Evolutionary conservation across 306 rosid species (phyloP), one percentile per base, ranked within the genome.

Genomic region (Cajanus cajan): DNA sequence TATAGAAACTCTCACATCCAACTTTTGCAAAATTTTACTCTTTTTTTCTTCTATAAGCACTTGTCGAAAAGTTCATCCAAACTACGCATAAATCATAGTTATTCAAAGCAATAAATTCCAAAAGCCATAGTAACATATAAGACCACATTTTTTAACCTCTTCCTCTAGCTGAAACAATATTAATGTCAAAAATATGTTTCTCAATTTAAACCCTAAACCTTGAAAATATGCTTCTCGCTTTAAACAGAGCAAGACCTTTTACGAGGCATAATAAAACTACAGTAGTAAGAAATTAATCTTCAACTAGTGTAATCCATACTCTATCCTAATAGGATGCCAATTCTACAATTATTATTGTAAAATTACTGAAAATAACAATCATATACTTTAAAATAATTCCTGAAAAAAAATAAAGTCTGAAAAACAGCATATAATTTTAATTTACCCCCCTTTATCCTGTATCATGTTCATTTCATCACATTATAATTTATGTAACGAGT

Each of bases 281-380:
- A 10, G 18, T 61, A 16, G 65, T 18, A 71, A 34, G 55, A 22
- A 79, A 72, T 34, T 67, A 71, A 59, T 71, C 57, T 43, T 78
- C 66, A 7, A n/a, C n/a, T 61, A 71, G 57, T 25, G 34, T 71
- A 71, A 61, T 22, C 57, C 73, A 43, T 25, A 39, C 16, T 37
- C 36, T 43, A 40, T 61, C 44, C 33, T 48, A 10, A 62, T 16
- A 48, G 33, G 66, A 61, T 34, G n/a, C n/a, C 14, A 44, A 16
- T 68, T 19, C 69, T 68, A 68, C 28, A 31, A 55, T 41, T 10
- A 51, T 22, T 24, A 62, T 22, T 37, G 57, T 24, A 48, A 47
- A 47, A 37, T 47, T n/a, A 51, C 73, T 36, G 14, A 40, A 40
- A 72, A 16, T 37, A 36, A 21, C 43, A 71, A 71, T 15, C 21